Evolutionary conservation across 805 yeast species (phyloP).

Genomic region (Cyberlindnera saturnus): DNA sequence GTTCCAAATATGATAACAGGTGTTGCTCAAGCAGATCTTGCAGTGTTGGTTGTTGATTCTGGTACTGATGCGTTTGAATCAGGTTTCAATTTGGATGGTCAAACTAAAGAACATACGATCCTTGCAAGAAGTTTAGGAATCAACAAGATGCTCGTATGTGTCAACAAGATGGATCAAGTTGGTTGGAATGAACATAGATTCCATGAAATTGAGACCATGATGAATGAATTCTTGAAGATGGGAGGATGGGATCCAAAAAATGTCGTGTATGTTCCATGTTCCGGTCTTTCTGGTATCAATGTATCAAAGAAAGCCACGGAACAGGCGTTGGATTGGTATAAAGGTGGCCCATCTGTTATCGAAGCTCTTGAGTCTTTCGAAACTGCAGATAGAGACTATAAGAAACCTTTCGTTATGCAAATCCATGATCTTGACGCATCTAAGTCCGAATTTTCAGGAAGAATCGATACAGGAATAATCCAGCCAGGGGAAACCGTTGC

Average conservation of each 20-base stretch:
- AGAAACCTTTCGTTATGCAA: slow-evolving; percentile 85
- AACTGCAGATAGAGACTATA: slow-evolving; percentile 76
- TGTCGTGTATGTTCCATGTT: slow-evolving; percentile 84
- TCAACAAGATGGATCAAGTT: slow-evolving; percentile 94
- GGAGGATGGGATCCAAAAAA: slow-evolving; percentile 80
- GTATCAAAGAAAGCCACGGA: slow-evolving; percentile 77
- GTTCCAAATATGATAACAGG: slow-evolving; percentile 95
- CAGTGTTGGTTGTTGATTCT: slow-evolving; percentile 85
- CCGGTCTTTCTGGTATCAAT: slow-evolving; percentile 92
- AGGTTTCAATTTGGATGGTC: slow-evolving; percentile 92
- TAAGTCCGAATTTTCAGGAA: slow-evolving; percentile 90
- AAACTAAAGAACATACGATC: slow-evolving; percentile 92
- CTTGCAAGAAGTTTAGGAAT: slow-evolving; percentile 89
- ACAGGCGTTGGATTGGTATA: slow-evolving; percentile 23
- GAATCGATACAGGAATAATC: slow-evolving; percentile 89
- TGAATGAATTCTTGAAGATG: slow-evolving; percentile 76
- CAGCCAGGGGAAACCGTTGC: slow-evolving; percentile 88
- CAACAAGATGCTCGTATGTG: slow-evolving; percentile 79
- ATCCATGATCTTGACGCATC: slow-evolving; percentile 79
- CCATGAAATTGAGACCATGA: slow-evolving; percentile 72
- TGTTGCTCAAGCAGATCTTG: slow-evolving; percentile 92
- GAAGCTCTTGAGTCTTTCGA: slow-evolving; percentile 82
- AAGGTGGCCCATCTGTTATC: slow-evolving; percentile 71
- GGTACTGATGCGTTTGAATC: slow-evolving; percentile 95
- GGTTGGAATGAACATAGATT: slow-evolving; percentile 81